These are phyloP conservation scores for Lachnellula hyalina DNA, from an alignment of 2,329 filamentous ascomycete species.

Conservation along the genomic window DNA sequence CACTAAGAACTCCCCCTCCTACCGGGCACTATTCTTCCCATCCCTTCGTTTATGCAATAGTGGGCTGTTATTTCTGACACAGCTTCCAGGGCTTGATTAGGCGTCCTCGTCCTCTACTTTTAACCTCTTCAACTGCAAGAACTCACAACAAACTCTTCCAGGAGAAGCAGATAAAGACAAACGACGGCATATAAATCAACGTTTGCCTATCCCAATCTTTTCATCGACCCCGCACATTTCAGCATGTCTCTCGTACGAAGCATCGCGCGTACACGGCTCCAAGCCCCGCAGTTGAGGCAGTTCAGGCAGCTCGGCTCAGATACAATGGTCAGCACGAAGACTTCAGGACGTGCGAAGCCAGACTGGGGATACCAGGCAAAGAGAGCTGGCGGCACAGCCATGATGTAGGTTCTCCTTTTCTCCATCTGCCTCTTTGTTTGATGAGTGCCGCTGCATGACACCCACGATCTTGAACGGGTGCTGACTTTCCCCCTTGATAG, in stretches of 20 bases:
- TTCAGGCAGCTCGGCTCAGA: not conserved
- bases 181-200: not conserved
- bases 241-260: slow-evolving; percentile 10
- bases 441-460: not conserved
- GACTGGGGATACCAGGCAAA: slow-evolving; percentile 20
- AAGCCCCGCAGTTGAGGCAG: slow-evolving; percentile 1
- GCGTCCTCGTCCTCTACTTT: not conserved
- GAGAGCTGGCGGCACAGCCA: slow-evolving; percentile 15
- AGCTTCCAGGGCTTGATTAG: not conserved
- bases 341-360: not conserved
- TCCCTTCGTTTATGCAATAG: not conserved
- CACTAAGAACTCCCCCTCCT: not conserved
- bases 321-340: slow-evolving; percentile 6
- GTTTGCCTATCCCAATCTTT: not conserved
- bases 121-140: not conserved
- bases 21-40: not conserved
- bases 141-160: not conserved
- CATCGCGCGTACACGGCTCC: slow-evolving; percentile 14
- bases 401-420: slow-evolving; percentile 17
- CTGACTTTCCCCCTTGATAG: slow-evolving; percentile 6
- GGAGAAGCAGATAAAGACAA: not conserved
- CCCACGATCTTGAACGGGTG: not conserved
- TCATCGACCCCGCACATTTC: not conserved
- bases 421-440: not conserved
- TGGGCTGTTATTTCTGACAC: not conserved